Evolutionary conservation across 768 basidiomycete genomes (phyloP).

Genomic region (Pleurotus pulmonarius): DNA sequence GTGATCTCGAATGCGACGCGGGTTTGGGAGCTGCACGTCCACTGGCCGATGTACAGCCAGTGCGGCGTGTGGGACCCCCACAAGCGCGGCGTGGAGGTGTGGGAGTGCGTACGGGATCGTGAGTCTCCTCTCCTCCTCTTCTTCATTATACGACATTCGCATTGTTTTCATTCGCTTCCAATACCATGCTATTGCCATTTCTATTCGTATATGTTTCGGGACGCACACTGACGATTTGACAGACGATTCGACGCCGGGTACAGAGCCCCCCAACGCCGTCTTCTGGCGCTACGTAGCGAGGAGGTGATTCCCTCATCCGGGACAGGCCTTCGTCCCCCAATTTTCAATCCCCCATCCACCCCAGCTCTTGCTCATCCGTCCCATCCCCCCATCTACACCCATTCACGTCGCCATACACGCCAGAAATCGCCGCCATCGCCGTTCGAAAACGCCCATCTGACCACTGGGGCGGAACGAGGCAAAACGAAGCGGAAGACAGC

Average conservation of each 20-base stretch:
- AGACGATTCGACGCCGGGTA: constrained; percentile 62
- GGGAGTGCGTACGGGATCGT: constrained; percentile 74
- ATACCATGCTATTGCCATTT: too few species aligned
- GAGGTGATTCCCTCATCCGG: constrained; percentile 24
- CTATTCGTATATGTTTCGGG: too few species aligned
- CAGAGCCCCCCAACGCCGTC: constrained; percentile 37
- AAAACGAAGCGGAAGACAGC: too few species aligned
- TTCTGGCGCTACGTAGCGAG: constrained; percentile 49
- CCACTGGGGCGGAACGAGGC: too few species aligned
- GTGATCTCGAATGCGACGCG: constrained; percentile 65
- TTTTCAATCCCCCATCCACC: too few species aligned
- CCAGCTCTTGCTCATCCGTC: too few species aligned
- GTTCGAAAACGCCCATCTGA: too few species aligned
- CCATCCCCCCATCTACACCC: too few species aligned
- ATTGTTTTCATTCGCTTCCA: too few species aligned
- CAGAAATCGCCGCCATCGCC: too few species aligned
- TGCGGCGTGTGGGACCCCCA: constrained; percentile 71
- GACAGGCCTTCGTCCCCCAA: too few species aligned
- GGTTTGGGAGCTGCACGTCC: constrained; percentile 66
- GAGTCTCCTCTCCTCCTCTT: constrained; percentile 25
- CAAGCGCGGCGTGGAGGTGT: constrained; percentile 66
- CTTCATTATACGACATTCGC: background rate
- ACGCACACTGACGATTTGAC: constrained; percentile 1
- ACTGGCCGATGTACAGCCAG: constrained; percentile 63
- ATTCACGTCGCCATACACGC: too few species aligned